phyloP scores from a whole-genome alignment of 495 filamentous ascomycete genomes.

The Penicillium angulare region DNA sequence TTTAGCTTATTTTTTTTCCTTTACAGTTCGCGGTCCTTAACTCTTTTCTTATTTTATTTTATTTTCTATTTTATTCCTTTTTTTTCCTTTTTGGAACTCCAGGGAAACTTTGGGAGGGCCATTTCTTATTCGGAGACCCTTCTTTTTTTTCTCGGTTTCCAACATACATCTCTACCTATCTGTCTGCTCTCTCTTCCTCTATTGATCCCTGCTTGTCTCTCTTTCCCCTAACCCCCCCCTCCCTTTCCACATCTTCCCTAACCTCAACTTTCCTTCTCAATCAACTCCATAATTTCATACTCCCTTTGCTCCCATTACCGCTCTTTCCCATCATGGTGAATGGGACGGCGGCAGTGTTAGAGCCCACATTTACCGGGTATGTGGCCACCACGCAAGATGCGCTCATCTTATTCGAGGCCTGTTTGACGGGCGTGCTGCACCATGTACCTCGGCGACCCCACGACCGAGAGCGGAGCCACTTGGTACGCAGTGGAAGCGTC shows the following conservation, averaged over 20 bases:
- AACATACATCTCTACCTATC: too few species aligned
- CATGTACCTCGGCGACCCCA: slow-evolving; percentile 82
- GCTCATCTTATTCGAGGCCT: slow-evolving; percentile 71
- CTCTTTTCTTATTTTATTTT: too few species aligned
- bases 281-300: not conserved
- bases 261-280: slow-evolving; percentile 8
- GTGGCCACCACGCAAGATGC: slow-evolving; percentile 73
- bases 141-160: too few species aligned
- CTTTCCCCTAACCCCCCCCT: too few species aligned
- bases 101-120: too few species aligned
- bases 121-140: too few species aligned
- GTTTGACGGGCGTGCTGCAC: slow-evolving; percentile 62
- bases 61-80: not conserved
- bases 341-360: slow-evolving; percentile 45
- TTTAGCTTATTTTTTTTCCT: slow-evolving; percentile 26
- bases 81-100: too few species aligned
- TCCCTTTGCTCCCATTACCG: slow-evolving; percentile 2
- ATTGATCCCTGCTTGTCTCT: too few species aligned
- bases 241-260: not conserved
- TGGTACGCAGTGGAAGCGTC: slow-evolving; percentile 80
- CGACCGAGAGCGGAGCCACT: slow-evolving; percentile 69
- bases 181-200: too few species aligned
- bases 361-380: slow-evolving; percentile 64
- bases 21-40: too few species aligned
- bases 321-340: slow-evolving; percentile 40